Conservation (phyloP, 257 asterid genomes). For the Salvia hispanica region DNA sequence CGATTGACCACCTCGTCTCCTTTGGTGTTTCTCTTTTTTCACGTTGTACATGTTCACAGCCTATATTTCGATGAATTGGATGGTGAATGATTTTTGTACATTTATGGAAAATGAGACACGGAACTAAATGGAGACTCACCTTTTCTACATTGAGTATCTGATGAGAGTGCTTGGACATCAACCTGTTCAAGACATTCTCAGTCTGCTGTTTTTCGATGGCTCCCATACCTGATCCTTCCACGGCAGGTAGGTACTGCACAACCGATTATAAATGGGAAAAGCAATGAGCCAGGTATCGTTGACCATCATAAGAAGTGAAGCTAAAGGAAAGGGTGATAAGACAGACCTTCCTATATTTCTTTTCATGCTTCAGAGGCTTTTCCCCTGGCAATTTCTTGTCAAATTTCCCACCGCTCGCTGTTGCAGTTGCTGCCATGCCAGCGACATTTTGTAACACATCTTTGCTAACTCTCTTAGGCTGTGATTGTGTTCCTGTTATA, state of each 20-base stretch:
- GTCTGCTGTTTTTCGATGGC: constrained; percentile 78
- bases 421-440: constrained; percentile 88
- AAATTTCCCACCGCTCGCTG: constrained; percentile 99
- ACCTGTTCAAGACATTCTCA: constrained; percentile 74
- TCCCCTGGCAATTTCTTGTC: constrained; percentile 94
- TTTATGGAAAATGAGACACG: neutral
- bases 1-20: constrained; percentile 48
- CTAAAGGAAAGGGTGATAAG: neutral
- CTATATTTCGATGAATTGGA: constrained; percentile 41
- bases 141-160: constrained; percentile 85
- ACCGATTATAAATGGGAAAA: neutral
- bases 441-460: constrained; percentile 85
- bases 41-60: constrained; percentile 93
- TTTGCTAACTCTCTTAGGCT: constrained; percentile 70
- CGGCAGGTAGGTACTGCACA: constrained; percentile 81
- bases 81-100: neutral
- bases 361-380: constrained; percentile 83
- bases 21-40: constrained; percentile 71
- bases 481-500: constrained; percentile 74
- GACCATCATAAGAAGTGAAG: neutral
- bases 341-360: constrained; percentile 87
- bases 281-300: neutral
- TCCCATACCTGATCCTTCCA: constrained; percentile 96
- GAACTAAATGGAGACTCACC: constrained; percentile 39
- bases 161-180: constrained; percentile 77